These are phyloP conservation scores for Eucalyptus polybractea DNA, from an alignment of 345 rosid genomes.

Conservation along the genomic window DNA sequence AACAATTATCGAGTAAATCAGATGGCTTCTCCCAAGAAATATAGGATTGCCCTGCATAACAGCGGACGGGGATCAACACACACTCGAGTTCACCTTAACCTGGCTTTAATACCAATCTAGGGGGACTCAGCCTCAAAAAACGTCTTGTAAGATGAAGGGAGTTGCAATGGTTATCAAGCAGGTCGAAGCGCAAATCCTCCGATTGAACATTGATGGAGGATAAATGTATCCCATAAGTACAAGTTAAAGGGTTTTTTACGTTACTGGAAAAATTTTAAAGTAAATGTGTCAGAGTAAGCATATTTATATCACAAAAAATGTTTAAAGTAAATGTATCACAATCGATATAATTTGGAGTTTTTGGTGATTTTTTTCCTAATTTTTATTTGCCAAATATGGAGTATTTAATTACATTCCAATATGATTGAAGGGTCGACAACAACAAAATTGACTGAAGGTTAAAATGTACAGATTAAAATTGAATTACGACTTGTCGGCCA, in stretches of 20 bases:
- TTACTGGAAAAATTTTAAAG: background rate
- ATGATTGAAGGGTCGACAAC: background rate
- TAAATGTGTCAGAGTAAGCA: too few species aligned
- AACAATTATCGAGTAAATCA: fast-evolving
- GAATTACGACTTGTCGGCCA: background rate
- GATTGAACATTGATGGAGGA: fast-evolving
- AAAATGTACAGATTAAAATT: background rate
- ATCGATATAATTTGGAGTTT: fast-evolving
- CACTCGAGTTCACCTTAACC: fast-evolving
- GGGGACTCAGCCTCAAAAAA: too few species aligned
- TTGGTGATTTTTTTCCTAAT: fast-evolving
- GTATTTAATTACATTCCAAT: background rate
- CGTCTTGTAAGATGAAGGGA: too few species aligned
- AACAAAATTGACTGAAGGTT: background rate
- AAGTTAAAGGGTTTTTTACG: fast-evolving
- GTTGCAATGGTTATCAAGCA: too few species aligned
- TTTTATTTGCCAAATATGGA: background rate
- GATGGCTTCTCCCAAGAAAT: fast-evolving
- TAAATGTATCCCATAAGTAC: too few species aligned
- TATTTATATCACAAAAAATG: too few species aligned
- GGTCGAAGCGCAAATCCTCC: fast-evolving
- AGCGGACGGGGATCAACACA: fast-evolving
- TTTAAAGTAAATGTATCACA: too few species aligned
- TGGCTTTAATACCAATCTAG: fast-evolving
- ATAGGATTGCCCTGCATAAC: fast-evolving